These are phyloP conservation scores for Cadophora gregata DNA, from an alignment of 2,329 filamentous ascomycete species.

Conservation along the genomic window DNA sequence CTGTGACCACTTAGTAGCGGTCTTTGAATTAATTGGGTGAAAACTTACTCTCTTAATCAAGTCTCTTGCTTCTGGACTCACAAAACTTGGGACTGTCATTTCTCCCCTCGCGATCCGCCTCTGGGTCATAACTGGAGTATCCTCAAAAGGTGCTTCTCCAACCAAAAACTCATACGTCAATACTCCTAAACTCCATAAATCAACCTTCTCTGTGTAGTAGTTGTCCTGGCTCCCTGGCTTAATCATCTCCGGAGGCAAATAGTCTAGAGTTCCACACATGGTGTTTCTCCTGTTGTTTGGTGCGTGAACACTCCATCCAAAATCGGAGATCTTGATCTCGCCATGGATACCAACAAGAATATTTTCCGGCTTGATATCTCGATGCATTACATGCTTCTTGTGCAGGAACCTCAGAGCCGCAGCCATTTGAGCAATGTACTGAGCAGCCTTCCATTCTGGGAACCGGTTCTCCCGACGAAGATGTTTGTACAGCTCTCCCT, in stretches of 20 bases:
- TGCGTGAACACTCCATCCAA: slow-evolving; percentile 97
- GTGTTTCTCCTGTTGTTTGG: slow-evolving; percentile 93
- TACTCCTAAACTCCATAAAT: slow-evolving; percentile 94
- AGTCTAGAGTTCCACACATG: slow-evolving; percentile 97
- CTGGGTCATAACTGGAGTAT: slow-evolving; percentile 93
- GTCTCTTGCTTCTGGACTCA: slow-evolving; percentile 88
- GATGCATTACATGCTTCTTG: slow-evolving; percentile 96
- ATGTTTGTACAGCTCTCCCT: slow-evolving; percentile 77
- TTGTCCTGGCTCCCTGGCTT: slow-evolving; percentile 80
- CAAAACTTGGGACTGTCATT: slow-evolving; percentile 89
- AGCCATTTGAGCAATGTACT: slow-evolving; percentile 80
- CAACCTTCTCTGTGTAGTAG: slow-evolving; percentile 93
- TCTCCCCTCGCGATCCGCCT: slow-evolving; percentile 86
- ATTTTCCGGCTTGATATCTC: slow-evolving; percentile 98
- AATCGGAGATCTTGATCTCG: slow-evolving; percentile 98
- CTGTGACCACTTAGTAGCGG: slow-evolving; percentile 51
- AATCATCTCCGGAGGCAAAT: slow-evolving; percentile 98
- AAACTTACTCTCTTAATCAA: slow-evolving; percentile 84
- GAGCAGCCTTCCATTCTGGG: slow-evolving; percentile 73
- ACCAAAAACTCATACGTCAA: slow-evolving; percentile 96
- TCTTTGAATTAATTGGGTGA: not conserved
- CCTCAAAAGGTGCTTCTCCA: slow-evolving; percentile 96
- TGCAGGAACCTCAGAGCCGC: slow-evolving; percentile 88
- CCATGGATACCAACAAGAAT: slow-evolving; percentile 95
- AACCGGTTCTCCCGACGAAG: slow-evolving; percentile 71